These are phyloP conservation scores for Emmonsia crescens DNA, from an alignment of 2,329 filamentous ascomycete species.

Conservation along the genomic window DNA sequence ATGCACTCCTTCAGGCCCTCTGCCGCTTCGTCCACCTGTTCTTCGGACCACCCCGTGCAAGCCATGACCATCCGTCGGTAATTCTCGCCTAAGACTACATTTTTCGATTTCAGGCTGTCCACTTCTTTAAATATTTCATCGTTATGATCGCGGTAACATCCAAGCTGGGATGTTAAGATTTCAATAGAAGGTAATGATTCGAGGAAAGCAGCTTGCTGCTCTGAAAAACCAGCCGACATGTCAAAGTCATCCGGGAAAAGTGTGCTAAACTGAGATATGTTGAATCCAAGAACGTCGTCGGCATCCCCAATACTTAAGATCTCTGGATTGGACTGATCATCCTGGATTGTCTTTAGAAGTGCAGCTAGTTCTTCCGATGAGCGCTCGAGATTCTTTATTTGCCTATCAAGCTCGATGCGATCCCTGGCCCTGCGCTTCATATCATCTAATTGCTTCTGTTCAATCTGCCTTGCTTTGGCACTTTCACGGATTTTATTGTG, in stretches of 20 bases:
- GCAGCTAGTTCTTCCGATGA: conserved; percentile 61
- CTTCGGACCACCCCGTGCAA: conserved; percentile 69
- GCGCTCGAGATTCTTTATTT: conserved; percentile 65
- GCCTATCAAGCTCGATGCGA: conserved; percentile 54
- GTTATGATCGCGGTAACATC: conserved; percentile 61
- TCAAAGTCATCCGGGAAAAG: conserved; percentile 31
- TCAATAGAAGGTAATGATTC: conserved; percentile 48
- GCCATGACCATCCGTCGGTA: conserved; percentile 81
- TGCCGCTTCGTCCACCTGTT: conserved; percentile 68
- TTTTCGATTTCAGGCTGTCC: conserved; percentile 61
- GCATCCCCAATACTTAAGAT: conserved; percentile 39
- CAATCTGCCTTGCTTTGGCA: conserved; percentile 66
- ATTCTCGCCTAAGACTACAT: conserved; percentile 73
- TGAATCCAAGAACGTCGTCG: conserved; percentile 32
- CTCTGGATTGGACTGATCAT: conserved; percentile 34
- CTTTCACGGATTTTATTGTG: conserved; percentile 72
- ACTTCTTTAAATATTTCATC: conserved; percentile 56
- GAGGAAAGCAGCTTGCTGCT: conserved; percentile 33
- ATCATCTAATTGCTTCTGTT: conserved; percentile 61
- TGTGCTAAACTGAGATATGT: conserved; percentile 24
- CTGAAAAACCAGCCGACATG: conserved; percentile 31
- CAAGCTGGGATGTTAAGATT: conserved; percentile 55
- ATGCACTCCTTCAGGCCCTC: conserved; percentile 75
- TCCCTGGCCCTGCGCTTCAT: conserved; percentile 56
- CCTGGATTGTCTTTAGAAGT: conserved; percentile 39